Percentiles rank a stretch among this genome's conserved stretches.
These are phyloP conservation scores for Graphium sp. DNA, from an alignment of 2,329 filamentous ascomycete species.

Conservation along the genomic window DNA sequence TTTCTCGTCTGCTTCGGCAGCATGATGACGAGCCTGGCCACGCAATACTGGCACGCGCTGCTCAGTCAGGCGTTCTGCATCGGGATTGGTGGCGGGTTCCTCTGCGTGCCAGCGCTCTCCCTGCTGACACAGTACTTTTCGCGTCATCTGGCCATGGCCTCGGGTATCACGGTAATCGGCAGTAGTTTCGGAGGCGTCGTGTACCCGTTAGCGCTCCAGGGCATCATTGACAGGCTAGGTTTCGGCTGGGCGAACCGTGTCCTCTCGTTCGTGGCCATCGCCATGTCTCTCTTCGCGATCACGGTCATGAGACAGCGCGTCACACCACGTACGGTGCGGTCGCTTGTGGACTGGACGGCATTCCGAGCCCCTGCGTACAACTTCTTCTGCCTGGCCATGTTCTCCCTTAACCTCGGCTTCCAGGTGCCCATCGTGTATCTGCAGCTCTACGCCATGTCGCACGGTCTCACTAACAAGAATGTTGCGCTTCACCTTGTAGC, in stretches of 20 bases:
- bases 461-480: too few relatives aligned
- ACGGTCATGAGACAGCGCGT: conserved; percentile 20
- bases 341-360: too few relatives aligned
- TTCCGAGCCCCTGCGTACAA: too few relatives aligned
- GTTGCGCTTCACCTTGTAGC: too few relatives aligned
- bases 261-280: conserved; percentile 25
- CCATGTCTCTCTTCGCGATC: conserved; percentile 17
- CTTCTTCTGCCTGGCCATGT: too few relatives aligned
- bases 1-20: conserved; percentile 19
- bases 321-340: conserved; percentile 8
- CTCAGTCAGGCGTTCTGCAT: conserved; percentile 20
- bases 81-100: conserved; percentile 17
- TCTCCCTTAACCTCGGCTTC: too few relatives aligned
- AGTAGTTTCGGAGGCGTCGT: conserved; percentile 21
- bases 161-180: conserved; percentile 15
- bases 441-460: too few relatives aligned
- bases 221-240: conserved; percentile 28
- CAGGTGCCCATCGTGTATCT: too few relatives aligned
- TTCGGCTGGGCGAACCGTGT: conserved; percentile 34
- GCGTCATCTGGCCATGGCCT: conserved; percentile 13
- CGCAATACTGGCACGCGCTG: conserved; percentile 23
- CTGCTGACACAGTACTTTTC: conserved; percentile 23
- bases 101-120: conserved; percentile 17
- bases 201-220: conserved; percentile 17
- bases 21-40: conserved; percentile 27